Evolutionary conservation across 768 basidiomycete genomes (phyloP), one percentile per base, ranked within the genome.

Genomic region (Chalciporus pseudorubinellus): DNA sequence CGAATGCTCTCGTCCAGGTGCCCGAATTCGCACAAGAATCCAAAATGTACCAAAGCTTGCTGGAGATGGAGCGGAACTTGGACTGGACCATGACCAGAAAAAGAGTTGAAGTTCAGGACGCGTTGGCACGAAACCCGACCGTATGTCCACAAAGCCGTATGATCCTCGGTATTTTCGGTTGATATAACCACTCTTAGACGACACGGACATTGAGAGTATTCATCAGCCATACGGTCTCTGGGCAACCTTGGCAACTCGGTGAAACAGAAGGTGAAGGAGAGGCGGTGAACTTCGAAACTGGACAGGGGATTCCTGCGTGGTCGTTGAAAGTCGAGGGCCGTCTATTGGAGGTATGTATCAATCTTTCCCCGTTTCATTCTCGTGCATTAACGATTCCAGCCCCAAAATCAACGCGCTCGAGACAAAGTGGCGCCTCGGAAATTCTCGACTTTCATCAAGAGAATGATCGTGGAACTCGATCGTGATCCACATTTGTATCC

Each of bases 11-110:
- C 31, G 76, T 85, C 5, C 84, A 90, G 53, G 77, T 82, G 58
- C 82, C 86, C 16, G 82, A 85, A 44, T 90, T 91, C 62, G 81
- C 86, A 2, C 78, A 82, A 59, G 92, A 95, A 66, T 91, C 91
- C 20, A 76, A 74, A 51, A 90, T 95, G 81, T 97, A 95, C 69
- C 82, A 85, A 53, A 85, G 90, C 60, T 73, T 97, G 36, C 69
- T 94, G 22, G 86, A 89, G 57, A 91, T 91, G 83, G 94, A 97
- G 66, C 80, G 89, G 51, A 90, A 87, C 65, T 74, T 98, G 14
- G 94, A 98, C 69, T 97, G 95, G 95, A 95, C 92, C 4, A 87
- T 95, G 77, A 84, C 83, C 65, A 77, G 95, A 65, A 95, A 95
- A 71, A 83, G 80, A 59, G 87, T 87, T 10, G 94, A 98, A 65